Conservation (phyloP, 1,284 basidiomycete genomes). For the Papiliotrema laurentii region DNA sequence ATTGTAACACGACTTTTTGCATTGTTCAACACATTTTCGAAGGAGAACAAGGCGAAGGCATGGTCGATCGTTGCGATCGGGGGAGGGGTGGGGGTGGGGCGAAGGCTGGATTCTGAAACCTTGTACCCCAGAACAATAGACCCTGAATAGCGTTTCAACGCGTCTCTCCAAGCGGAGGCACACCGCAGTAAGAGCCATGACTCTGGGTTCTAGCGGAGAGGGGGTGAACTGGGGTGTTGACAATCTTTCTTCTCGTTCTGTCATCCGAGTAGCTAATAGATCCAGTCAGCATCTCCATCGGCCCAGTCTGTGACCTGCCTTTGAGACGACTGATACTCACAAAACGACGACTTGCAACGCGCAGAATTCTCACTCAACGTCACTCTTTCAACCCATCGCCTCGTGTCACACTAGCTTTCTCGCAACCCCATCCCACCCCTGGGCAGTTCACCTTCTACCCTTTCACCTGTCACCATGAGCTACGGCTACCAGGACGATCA, state of each 20-base stretch:
- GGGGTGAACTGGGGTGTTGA: too few species aligned
- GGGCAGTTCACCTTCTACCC: too few species aligned
- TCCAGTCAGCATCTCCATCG: too few species aligned
- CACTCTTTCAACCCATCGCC: constrained; percentile 10
- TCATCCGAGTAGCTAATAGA: too few species aligned
- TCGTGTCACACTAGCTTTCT: constrained; percentile 1
- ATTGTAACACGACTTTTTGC: too few species aligned
- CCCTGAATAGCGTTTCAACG: neutral
- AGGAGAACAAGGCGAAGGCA: neutral
- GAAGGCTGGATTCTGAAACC: neutral
- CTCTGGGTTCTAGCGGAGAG: too few species aligned
- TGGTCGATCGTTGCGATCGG: neutral
- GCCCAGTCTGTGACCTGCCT: too few species aligned
- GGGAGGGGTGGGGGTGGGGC: neutral
- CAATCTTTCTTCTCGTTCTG: too few species aligned
- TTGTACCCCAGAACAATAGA: neutral
- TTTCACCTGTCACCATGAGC: constrained; percentile 1
- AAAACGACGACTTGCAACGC: too few species aligned
- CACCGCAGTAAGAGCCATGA: too few species aligned
- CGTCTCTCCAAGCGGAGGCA: neutral
- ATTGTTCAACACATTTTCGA: too few species aligned
- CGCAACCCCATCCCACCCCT: constrained; percentile 11
- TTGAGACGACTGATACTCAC: too few species aligned
- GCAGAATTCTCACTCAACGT: constrained; percentile 9
- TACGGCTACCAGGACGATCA: constrained; percentile 9